Percentiles rank a stretch among this genome's conserved stretches.
Evolutionary conservation across 148 eudicot species (phyloP).

Genomic region (Suaeda aralocaspica): DNA sequence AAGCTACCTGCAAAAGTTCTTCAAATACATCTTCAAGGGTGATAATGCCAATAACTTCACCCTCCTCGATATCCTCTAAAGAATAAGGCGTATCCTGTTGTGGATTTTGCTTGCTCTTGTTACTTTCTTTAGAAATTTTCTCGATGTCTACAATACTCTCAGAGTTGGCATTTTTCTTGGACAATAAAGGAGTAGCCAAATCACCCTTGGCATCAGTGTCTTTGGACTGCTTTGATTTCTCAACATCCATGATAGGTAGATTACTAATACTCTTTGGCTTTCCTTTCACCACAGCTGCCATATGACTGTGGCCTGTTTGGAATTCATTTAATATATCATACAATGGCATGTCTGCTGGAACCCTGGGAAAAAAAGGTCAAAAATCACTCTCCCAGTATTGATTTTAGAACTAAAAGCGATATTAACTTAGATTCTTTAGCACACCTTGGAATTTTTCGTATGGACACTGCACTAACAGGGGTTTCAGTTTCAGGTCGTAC

Average conservation of each 20-base stretch:
- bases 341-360: conserved; percentile 94
- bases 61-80: conserved; percentile 72
- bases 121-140: conserved; percentile 37
- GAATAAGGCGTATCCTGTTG: conserved; percentile 26
- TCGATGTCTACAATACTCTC: conserved; percentile 70
- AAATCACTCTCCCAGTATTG: conserved; percentile 4
- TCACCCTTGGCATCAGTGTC: conserved; percentile 29
- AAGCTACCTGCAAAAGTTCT: conserved; percentile 85
- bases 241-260: conserved; percentile 34
- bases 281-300: conserved; percentile 93
- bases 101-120: conserved; percentile 29
- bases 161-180: conserved; percentile 39
- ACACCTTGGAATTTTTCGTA: conserved; percentile 88
- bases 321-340: conserved; percentile 96
- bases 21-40: conserved; percentile 98
- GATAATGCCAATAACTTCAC: conserved; percentile 90
- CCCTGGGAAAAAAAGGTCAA: conserved; percentile 44
- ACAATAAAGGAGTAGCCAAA: conserved; percentile 53
- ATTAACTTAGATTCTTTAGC: conserved; percentile 11
- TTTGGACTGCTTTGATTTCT: conserved; percentile 29
- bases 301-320: conserved; percentile 95
- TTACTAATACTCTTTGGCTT: conserved; percentile 39
- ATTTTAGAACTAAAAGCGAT: background rate
- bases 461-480: conserved; percentile 94
- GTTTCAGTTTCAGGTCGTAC: conserved; percentile 98